Evolutionary conservation across 208 protist genomes (phyloP).

Genomic region (Leishmania gerbilli): DNA sequence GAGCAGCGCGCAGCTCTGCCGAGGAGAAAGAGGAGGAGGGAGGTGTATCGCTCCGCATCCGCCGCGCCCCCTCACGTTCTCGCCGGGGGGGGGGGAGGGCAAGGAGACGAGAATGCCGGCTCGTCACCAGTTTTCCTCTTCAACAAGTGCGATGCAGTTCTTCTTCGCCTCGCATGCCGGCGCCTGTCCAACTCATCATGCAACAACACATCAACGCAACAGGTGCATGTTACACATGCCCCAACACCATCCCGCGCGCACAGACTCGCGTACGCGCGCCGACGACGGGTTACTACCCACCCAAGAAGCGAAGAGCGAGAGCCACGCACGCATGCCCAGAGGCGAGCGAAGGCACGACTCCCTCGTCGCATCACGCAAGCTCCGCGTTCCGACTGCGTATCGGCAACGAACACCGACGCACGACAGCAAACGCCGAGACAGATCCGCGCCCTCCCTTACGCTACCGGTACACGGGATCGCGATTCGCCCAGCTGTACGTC

Average conservation of each 20-base stretch:
- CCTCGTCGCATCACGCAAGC: neutral
- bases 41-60: neutral
- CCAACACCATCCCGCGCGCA: neutral
- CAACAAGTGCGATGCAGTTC: neutral
- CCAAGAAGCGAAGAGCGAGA: neutral
- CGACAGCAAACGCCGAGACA: neutral
- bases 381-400: neutral
- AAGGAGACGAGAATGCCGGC: neutral
- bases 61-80: neutral
- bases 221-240: neutral
- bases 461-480: slow-evolving; percentile 89
- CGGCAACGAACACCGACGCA: neutral
- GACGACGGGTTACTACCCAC: neutral
- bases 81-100: neutral
- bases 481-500: slow-evolving; percentile 91
- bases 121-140: neutral
- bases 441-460: no score
- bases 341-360: neutral
- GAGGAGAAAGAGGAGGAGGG: neutral
- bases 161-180: neutral
- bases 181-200: neutral
- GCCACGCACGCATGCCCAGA: neutral
- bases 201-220: neutral
- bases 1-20: neutral
- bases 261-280: neutral